Percentiles rank a stretch among this genome's conserved stretches.
Conservation (phyloP, 306 rosid genomes). For the Calophaca sinica region DNA sequence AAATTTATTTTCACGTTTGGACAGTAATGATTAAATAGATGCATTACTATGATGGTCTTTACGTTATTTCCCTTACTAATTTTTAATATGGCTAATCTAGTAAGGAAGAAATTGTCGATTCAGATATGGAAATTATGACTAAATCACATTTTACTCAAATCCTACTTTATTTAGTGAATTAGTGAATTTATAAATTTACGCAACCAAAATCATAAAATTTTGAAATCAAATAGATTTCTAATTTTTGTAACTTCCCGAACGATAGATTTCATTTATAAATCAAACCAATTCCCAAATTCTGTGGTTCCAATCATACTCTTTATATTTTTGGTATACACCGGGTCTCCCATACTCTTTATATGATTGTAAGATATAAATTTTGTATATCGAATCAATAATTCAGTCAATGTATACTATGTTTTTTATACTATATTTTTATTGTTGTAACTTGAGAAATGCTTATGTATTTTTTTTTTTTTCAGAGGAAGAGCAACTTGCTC, state of each 20-base stretch:
- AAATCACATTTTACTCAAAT: neutral
- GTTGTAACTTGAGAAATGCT: conserved; percentile 23
- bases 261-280: neutral
- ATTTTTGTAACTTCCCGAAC: neutral
- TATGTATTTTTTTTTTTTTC: conserved; percentile 43
- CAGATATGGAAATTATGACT: neutral
- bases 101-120: neutral
- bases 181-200: neutral
- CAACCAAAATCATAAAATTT: neutral
- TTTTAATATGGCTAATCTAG: neutral
- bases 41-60: neutral
- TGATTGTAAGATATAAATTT: neutral
- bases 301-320: neutral
- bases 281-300: neutral
- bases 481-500: conserved; percentile 68
- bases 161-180: neutral
- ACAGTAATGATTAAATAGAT: neutral
- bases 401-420: neutral
- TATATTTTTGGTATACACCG: neutral
- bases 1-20: neutral
- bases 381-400: conserved; percentile 8
- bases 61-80: neutral
- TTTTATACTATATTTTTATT: conserved; percentile 27
- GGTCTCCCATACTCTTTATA: too few relatives aligned
- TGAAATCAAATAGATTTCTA: neutral